These are phyloP conservation scores for Pouteria glomerata DNA, from an alignment of 148 eudicot species.

Conservation along the genomic window DNA sequence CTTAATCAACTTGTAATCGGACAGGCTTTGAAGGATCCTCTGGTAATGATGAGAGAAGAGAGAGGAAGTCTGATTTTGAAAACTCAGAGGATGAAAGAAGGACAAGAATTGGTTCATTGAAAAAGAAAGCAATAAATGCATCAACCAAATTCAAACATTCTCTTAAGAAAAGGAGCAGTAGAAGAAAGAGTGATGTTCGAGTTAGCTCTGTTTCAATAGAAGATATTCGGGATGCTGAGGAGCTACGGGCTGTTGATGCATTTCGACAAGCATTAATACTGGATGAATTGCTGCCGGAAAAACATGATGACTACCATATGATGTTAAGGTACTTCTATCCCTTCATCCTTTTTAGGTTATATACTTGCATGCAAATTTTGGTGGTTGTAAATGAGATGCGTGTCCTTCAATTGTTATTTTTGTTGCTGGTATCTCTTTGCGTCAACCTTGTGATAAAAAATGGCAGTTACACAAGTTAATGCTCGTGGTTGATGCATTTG, in stretches of 20 bases:
- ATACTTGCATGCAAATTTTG: neutral
- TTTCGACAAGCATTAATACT: constrained; percentile 47
- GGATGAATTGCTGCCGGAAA: constrained; percentile 49
- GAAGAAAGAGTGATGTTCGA: constrained; percentile 46
- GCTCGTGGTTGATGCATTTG: no score
- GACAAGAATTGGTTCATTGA: constrained; percentile 47
- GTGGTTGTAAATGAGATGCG: neutral
- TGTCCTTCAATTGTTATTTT: neutral
- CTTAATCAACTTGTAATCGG: neutral
- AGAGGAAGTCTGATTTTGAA: constrained; percentile 56
- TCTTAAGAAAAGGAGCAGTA: constrained; percentile 47
- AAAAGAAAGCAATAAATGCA: constrained; percentile 56
- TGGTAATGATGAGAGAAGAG: constrained; percentile 46
- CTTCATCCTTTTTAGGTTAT: neutral
- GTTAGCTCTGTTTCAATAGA: constrained; percentile 55
- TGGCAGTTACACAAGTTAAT: no score
- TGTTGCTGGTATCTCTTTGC: neutral
- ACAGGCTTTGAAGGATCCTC: constrained; percentile 52
- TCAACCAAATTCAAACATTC: constrained; percentile 57
- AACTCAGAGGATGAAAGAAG: constrained; percentile 61
- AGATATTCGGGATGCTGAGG: constrained; percentile 55
- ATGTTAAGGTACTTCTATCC: constrained; percentile 44
- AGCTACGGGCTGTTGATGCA: constrained; percentile 49
- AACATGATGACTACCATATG: constrained; percentile 59
- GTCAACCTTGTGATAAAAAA: no score